A percentile compares a stretch with the other conserved stretches of the same genome.
Evolutionary conservation across 1,284 basidiomycete species (phyloP).

Genomic region (Peniophora sp.): DNA sequence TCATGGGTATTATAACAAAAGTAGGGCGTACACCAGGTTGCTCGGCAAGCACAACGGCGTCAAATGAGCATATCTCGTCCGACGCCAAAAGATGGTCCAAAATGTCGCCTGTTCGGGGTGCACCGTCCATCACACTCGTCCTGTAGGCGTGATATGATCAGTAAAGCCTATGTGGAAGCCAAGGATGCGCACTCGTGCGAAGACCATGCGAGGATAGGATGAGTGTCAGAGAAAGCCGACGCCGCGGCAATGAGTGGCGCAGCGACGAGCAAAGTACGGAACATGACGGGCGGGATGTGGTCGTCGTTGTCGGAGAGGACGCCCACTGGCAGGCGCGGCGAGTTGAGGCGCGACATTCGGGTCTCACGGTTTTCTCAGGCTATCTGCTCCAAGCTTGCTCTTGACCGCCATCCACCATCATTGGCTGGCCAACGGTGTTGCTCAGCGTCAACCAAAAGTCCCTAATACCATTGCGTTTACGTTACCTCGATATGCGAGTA

Average conservation of each 20-base stretch:
- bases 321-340: too few relatives aligned
- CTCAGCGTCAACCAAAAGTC: too few relatives aligned
- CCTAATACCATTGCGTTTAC: too few relatives aligned
- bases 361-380: too few relatives aligned
- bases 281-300: background rate
- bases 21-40: conserved; percentile 53
- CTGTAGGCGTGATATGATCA: conserved; percentile 22
- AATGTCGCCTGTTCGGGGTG: conserved; percentile 24
- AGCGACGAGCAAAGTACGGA: conserved; percentile 6
- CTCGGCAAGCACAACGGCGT: conserved; percentile 57
- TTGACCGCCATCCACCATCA: too few relatives aligned
- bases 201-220: conserved; percentile 65
- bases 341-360: too few relatives aligned
- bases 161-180: too few relatives aligned
- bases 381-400: too few relatives aligned
- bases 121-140: conserved; percentile 37
- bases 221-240: conserved; percentile 49
- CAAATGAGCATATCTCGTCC: conserved; percentile 48
- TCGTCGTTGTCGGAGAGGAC: background rate
- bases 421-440: too few relatives aligned
- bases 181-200: conserved; percentile 50
- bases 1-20: background rate
- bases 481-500: too few relatives aligned
- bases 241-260: conserved; percentile 35
- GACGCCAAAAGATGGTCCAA: conserved; percentile 37